Base-by-base conservation (phyloP, 2,329 filamentous ascomycete species). In the Graphilbum sp. region DNA sequence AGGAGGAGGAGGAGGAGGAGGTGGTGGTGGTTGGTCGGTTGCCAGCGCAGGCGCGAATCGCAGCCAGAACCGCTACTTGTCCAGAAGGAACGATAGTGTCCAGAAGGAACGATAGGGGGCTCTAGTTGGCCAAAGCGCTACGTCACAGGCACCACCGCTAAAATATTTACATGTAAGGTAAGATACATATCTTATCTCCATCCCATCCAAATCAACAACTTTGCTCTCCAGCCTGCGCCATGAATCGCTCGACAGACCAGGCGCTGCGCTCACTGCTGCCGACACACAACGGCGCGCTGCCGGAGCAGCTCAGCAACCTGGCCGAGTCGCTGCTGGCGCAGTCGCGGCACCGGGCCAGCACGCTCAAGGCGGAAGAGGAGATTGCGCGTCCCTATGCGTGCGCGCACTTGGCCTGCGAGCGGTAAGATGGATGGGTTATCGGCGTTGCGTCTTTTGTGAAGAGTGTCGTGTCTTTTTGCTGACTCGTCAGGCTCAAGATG, bases 351-450 rank as follows among this genome's bases (percentile, higher is more conserved):
- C 77, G 75, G 49, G 84, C 83, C 36, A 77, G 74, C 50, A 79
- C 72, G 15, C 64, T 95, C 38, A 92, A 86, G 53, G 69, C 76
- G 3, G 84, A 92, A 40, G 86, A 94, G 55, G 87, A 95, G 55
- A 75, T 90, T 46, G 84, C 79, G n/a, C 71, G 87, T 17, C 68
- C 72, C 5, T 90, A 90, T 55, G 81, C 79, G 4, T 94, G 86
- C 54, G 81, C 83, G 13, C 79, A 94, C 57, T 71, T 98, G 43
- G 90, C 90, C 17, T 96, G 87, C 53, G 84, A 88, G 49, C 73
- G 83, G 81, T 83, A 59, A 2, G 42, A n/a, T n/a, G n/a, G n/a
- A n/a, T 30, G 20, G 17, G 17, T 34, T n/a, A 8, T 15, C 17
- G 8, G 5, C 8, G 7, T 10, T 34, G 11, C 13, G 5, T 29